Evolutionary conservation across 257 asterid genomes (phyloP).

Genomic region (Solanum dulcamara): DNA sequence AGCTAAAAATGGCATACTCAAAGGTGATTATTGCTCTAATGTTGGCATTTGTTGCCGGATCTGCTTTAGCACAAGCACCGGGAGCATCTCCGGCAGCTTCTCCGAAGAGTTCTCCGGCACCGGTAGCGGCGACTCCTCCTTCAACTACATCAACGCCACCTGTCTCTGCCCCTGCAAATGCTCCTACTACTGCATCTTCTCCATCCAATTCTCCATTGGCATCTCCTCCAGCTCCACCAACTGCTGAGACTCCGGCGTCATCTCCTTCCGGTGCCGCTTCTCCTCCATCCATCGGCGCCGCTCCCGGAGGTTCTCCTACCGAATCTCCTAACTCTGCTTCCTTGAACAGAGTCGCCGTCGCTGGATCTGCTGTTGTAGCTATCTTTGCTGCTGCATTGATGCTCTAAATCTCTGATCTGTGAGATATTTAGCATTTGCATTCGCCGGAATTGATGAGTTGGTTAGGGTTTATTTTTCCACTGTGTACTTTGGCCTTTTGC

Average conservation of each 20-base stretch:
- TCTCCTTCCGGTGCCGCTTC: constrained; percentile 10
- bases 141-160: constrained; percentile 4
- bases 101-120: constrained; percentile 20
- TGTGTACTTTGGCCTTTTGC: neutral
- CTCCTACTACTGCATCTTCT: neutral
- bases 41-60: constrained; percentile 25
- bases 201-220: constrained; percentile 16
- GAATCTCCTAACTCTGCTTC: constrained; percentile 22
- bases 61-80: constrained; percentile 39
- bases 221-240: constrained; percentile 24
- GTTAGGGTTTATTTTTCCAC: neutral
- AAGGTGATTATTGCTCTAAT: constrained; percentile 10
- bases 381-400: constrained; percentile 27
- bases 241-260: constrained; percentile 10
- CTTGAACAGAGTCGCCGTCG: constrained; percentile 31
- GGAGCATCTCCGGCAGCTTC: constrained; percentile 32
- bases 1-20: constrained; percentile 15
- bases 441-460: neutral
- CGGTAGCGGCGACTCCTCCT: constrained; percentile 6
- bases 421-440: neutral
- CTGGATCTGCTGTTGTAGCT: constrained; percentile 39
- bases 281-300: constrained; percentile 14
- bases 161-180: constrained; percentile 11
- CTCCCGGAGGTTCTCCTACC: constrained; percentile 22
- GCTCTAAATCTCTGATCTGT: constrained; percentile 18